Evolutionary conservation across 1,284 basidiomycete genomes (phyloP).

Genomic region (Blastosporella zonata): DNA sequence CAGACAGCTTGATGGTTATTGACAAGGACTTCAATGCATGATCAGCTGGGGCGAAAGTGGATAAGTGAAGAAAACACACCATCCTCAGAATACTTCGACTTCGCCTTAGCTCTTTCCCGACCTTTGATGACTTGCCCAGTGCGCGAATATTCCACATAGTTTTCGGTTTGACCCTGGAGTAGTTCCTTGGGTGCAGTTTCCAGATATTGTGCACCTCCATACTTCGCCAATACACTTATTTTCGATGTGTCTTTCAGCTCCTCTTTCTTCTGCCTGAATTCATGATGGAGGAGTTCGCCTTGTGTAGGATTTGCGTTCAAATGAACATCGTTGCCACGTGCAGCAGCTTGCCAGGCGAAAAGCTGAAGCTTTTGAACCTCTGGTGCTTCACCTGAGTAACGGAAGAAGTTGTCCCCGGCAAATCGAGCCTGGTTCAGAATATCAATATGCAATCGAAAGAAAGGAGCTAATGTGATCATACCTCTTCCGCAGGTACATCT

Average conservation of each 20-base stretch:
- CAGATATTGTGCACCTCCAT: slow-evolving; percentile 94
- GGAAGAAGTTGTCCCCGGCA: slow-evolving; percentile 95
- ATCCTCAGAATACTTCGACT: slow-evolving; percentile 95
- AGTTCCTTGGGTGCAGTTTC: slow-evolving; percentile 87
- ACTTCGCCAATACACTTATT: slow-evolving; percentile 83
- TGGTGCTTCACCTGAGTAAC: slow-evolving; percentile 87
- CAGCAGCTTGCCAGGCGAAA: slow-evolving; percentile 96
- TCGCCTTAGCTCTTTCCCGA: slow-evolving; percentile 79
- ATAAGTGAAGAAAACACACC: slow-evolving; percentile 45
- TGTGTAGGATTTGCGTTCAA: slow-evolving; percentile 96
- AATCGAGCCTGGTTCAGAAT: slow-evolving; percentile 66
- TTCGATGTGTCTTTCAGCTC: slow-evolving; percentile 85
- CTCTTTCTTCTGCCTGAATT: slow-evolving; percentile 92
- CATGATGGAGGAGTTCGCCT: slow-evolving; percentile 87
- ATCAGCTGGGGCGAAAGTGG: slow-evolving; percentile 11
- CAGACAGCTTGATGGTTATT: slow-evolving; percentile 95
- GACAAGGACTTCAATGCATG: slow-evolving; percentile 58
- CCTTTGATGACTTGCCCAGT: slow-evolving; percentile 92
- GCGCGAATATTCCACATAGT: slow-evolving; percentile 96
- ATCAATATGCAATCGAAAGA: slow-evolving; percentile 3
- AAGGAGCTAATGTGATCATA: slow-evolving; percentile 34
- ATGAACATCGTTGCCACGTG: slow-evolving; percentile 92
- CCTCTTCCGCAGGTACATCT: slow-evolving; percentile 81
- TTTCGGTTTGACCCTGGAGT: slow-evolving; percentile 90
- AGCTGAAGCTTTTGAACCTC: slow-evolving; percentile 91